A percentile compares a stretch with the other conserved stretches of the same genome.
Conservation (phyloP, 1,139 yeast species). For the Torulaspora globosa region DNA sequence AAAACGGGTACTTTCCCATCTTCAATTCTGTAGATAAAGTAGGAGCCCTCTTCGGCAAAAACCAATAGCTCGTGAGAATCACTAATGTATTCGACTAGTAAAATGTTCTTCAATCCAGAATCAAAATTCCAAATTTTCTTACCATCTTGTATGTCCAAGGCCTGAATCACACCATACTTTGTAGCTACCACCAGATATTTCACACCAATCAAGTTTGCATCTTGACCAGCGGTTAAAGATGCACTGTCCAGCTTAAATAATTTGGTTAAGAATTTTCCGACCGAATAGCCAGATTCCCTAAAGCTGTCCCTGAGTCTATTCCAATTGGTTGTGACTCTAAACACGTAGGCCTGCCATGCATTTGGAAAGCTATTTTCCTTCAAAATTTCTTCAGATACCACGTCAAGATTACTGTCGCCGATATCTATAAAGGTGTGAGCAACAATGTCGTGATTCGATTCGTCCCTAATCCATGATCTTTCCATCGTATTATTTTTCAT, state of each 20-base stretch:
- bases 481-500: conserved; percentile 29
- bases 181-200: conserved; percentile 48
- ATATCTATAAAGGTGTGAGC: conserved; percentile 43
- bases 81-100: conserved; percentile 21
- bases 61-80: conserved; percentile 25
- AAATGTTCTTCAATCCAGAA: conserved; percentile 26
- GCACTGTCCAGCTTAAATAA: conserved; percentile 21
- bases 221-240: conserved; percentile 18
- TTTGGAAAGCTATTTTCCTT: conserved; percentile 40
- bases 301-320: conserved; percentile 23
- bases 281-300: conserved; percentile 22
- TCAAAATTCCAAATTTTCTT: conserved; percentile 42
- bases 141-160: conserved; percentile 45
- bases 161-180: conserved; percentile 42
- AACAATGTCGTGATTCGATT: conserved; percentile 42
- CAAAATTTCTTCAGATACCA: conserved; percentile 40
- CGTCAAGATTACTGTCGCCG: conserved; percentile 35
- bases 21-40: conserved; percentile 13
- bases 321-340: conserved; percentile 43
- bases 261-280: conserved; percentile 28
- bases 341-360: conserved; percentile 42
- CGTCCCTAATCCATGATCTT: conserved; percentile 46
- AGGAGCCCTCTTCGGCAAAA: conserved; percentile 32
- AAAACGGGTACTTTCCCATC: conserved; percentile 5
- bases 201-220: conserved; percentile 46